phyloP scores from a whole-genome alignment of 1,284 basidiomycete species.

The Microbotryomycetes sp. region DNA sequence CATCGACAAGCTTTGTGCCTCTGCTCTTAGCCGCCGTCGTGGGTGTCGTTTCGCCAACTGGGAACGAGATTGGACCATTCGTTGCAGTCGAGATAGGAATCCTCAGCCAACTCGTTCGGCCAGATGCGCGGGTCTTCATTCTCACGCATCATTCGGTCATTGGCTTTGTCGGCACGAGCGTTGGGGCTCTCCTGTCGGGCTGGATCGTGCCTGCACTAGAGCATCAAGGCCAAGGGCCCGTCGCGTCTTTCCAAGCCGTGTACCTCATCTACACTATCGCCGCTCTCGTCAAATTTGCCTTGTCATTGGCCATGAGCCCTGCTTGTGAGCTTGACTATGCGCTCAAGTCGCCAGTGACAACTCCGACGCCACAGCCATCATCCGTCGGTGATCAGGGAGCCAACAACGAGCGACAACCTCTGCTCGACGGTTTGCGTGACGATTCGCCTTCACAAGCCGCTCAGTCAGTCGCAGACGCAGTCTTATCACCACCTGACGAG shows the following conservation, averaged over 20 bases:
- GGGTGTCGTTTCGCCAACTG: conserved; percentile 21
- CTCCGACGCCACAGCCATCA: neutral
- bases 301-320: conserved; percentile 15
- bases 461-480: neutral
- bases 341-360: neutral
- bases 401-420: conserved; percentile 20
- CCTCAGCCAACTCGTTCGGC: conserved; percentile 18
- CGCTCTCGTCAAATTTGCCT: conserved; percentile 11
- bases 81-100: conserved; percentile 20
- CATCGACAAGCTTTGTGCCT: conserved; percentile 4
- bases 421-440: conserved; percentile 3
- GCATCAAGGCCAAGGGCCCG: neutral
- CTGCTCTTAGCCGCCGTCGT: conserved; percentile 26
- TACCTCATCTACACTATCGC: conserved; percentile 17
- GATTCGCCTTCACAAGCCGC: neutral
- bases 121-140: conserved; percentile 20
- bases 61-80: conserved; percentile 28
- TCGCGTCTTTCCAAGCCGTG: conserved; percentile 11
- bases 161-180: conserved; percentile 19
- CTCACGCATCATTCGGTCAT: conserved; percentile 13
- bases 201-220: conserved; percentile 9
- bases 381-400: too few species aligned
- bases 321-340: conserved; percentile 17
- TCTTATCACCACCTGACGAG: neutral
- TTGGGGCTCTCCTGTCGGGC: conserved; percentile 13